A percentile compares a stretch with the other conserved stretches of the same genome.
phyloP scores from a whole-genome alignment of 108 stramenopile species.

The Aurantiochytrium sp. region DNA sequence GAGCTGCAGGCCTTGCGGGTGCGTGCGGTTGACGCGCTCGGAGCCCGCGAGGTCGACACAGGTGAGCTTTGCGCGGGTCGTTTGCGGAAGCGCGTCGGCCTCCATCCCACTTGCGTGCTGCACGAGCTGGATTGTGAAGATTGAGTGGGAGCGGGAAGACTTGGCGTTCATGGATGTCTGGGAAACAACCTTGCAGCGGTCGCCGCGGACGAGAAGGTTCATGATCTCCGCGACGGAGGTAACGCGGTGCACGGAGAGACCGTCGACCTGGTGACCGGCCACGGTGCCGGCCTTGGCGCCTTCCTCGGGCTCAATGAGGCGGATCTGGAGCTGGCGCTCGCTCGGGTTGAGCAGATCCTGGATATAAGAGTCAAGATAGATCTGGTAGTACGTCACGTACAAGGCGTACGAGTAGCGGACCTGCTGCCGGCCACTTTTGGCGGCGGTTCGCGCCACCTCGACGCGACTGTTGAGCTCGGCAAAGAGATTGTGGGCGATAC shows the following conservation, averaged over 20 bases:
- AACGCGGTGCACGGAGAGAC: constrained; percentile 48
- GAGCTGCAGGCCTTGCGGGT: constrained; percentile 38
- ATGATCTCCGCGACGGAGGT: constrained; percentile 42
- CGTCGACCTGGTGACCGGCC: constrained; percentile 50
- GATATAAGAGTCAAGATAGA: constrained; percentile 53
- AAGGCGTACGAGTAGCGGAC: constrained; percentile 8
- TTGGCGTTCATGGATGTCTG: constrained; percentile 57
- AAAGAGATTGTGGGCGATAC: constrained; percentile 52
- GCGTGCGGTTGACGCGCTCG: constrained; percentile 43
- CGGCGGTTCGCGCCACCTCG: background rate
- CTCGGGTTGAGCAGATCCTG: constrained; percentile 51
- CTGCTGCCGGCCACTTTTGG: background rate
- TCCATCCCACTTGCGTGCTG: background rate
- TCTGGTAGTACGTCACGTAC: constrained; percentile 26
- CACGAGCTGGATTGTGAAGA: constrained; percentile 50
- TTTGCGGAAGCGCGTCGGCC: background rate
- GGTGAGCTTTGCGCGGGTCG: constrained; percentile 33
- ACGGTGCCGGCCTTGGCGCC: constrained; percentile 38
- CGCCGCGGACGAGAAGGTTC: constrained; percentile 45
- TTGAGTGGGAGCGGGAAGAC: constrained; percentile 57
- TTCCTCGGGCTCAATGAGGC: constrained; percentile 53
- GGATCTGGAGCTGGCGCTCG: constrained; percentile 5
- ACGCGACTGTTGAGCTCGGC: background rate
- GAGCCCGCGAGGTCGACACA: constrained; percentile 53
- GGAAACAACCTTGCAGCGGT: constrained; percentile 49